These are phyloP conservation scores for Boletus sp. DNA, from an alignment of 1,284 basidiomycete genomes.

Conservation along the genomic window DNA sequence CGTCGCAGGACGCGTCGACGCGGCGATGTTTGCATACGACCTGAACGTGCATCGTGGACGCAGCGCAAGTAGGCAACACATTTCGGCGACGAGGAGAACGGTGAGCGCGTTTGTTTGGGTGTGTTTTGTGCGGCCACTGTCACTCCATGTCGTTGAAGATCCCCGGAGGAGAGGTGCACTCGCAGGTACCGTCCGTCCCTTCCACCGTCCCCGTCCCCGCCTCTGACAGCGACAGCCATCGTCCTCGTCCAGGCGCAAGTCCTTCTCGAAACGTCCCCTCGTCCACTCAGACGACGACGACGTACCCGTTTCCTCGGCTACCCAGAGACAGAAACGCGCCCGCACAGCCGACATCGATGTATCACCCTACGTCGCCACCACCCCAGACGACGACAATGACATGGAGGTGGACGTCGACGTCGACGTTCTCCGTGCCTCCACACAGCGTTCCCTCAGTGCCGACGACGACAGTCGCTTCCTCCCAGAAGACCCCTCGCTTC, in stretches of 20 bases:
- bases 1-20: slow-evolving; percentile 30
- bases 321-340: slow-evolving; percentile 25
- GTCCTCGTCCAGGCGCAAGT: slow-evolving; percentile 18
- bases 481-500: background rate
- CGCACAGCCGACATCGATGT: slow-evolving; percentile 26
- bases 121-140: slow-evolving; percentile 14
- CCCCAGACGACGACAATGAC: slow-evolving; percentile 11
- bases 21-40: slow-evolving; percentile 17
- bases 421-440: slow-evolving; percentile 12
- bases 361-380: background rate
- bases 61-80: slow-evolving; percentile 16
- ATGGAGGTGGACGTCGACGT: slow-evolving; percentile 30
- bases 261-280: slow-evolving; percentile 26
- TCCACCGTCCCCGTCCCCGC: background rate
- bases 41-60: slow-evolving; percentile 8
- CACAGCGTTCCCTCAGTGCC: slow-evolving; percentile 1
- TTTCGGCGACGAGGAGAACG: slow-evolving; percentile 3
- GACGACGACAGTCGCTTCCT: slow-evolving; percentile 26
- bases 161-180: slow-evolving; percentile 3
- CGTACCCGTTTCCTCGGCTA: background rate
- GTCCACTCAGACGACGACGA: slow-evolving; percentile 30
- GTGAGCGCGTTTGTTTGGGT: slow-evolving; percentile 22
- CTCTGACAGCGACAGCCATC: slow-evolving; percentile 18
- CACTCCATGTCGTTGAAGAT: slow-evolving; percentile 22
- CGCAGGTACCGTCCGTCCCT: slow-evolving; percentile 21